Evolutionary conservation across 2,329 filamentous ascomycete genomes (phyloP), one percentile per base, ranked within the genome.

Genomic region (Talaromyces pinophilus): DNA sequence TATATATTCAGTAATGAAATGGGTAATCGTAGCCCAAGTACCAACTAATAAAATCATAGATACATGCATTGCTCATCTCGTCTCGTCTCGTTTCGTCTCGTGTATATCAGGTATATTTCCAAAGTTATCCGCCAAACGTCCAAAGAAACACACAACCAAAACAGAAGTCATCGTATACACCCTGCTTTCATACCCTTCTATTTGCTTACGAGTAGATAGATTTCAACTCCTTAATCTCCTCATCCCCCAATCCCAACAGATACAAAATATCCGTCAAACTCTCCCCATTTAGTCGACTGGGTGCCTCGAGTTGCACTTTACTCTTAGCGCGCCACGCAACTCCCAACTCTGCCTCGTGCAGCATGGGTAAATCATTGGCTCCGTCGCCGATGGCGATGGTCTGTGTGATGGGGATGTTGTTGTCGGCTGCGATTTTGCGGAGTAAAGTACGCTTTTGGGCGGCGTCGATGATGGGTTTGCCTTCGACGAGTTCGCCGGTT

Each of bases 341-440:
- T 10, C 87, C 87, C 52, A 89, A 73, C 6, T 86, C 87, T 5
- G 87, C 87, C 6, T 84, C 82, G 59, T 84, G 81, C 76, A 90
- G 86, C 87, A 90, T 90, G 17, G 84, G 83, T 30, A 90, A 78
- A 71, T 90, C 87, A 70, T 90, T 90, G 28, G 86, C 87, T 40
- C 87, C 87, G 70, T 90, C 87, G 10, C 87, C 87, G 2, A 90
- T 83, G 13, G 84, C 84, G 38, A 89, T 76, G 2, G 84, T 84
- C 71, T 87, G 83, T 7, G 84, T 81, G 8, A 86, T 76, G 2
- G 82, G 76, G 30, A 89, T 85, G 2, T 78, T 79, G 68, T 88
- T 83, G 44, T 84, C 81, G 15, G 79, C 79, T 3, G 86, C 85
- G 68, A 89, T 82, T 57, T 82, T 80, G 8, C 81, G 73, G 30